Percentiles rank a stretch among this genome's conserved stretches.
Evolutionary conservation across 306 rosid genomes (phyloP).

Genomic region (Cercis canadensis): DNA sequence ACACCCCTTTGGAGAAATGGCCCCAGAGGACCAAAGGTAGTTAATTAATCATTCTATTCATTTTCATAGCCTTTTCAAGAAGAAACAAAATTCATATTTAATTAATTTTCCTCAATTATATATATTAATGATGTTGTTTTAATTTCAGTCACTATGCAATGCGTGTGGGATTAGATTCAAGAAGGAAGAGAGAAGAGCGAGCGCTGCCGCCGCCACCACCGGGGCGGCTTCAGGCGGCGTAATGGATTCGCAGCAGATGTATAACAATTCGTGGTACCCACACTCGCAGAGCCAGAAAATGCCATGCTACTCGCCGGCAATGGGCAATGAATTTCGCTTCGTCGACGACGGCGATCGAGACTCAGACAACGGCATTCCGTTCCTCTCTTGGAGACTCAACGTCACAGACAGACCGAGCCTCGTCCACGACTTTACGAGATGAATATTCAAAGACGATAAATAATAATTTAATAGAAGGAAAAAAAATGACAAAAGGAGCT

Average conservation of each 20-base stretch:
- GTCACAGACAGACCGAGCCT: constrained; percentile 85
- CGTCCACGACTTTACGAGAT: constrained; percentile 92
- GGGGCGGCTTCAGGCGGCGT: constrained; percentile 35
- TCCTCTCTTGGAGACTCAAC: constrained; percentile 92
- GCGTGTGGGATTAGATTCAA: constrained; percentile 99
- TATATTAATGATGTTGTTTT: background rate
- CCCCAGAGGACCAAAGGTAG: constrained; percentile 99
- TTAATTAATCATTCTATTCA: background rate
- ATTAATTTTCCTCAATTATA: background rate
- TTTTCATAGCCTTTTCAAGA: no score
- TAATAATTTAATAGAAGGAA: background rate
- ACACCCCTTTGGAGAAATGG: constrained; percentile 99
- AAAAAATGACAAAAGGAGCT: constrained; percentile 26
- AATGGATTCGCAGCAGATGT: constrained; percentile 56
- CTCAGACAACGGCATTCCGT: constrained; percentile 62
- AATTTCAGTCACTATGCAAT: constrained; percentile 87
- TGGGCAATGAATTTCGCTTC: constrained; percentile 61
- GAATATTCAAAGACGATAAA: constrained; percentile 19
- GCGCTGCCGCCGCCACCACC: constrained; percentile 57
- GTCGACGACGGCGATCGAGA: constrained; percentile 56
- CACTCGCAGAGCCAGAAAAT: constrained; percentile 63
- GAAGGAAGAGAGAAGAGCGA: constrained; percentile 90
- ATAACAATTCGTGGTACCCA: constrained; percentile 53
- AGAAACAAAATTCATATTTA: background rate
- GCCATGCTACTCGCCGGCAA: constrained; percentile 63